Evolutionary conservation across 2,329 filamentous ascomycete genomes (phyloP).

Genomic region (Dactylellina drechsleri): DNA sequence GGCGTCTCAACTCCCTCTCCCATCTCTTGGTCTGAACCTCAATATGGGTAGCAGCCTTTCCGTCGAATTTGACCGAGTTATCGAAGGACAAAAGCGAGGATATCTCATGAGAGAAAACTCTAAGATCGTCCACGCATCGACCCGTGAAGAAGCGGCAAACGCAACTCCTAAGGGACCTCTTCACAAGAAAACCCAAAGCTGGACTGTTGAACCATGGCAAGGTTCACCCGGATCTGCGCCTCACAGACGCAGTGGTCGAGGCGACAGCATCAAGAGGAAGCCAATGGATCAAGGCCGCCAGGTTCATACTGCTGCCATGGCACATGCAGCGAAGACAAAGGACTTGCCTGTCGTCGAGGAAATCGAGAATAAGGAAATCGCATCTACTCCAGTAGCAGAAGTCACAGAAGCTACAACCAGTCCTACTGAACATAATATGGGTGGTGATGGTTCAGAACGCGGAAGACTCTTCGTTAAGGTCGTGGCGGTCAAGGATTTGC

Average conservation of each 20-base stretch:
- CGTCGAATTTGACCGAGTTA: conserved; percentile 46
- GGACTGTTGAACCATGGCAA: conserved; percentile 98
- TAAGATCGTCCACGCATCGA: conserved; percentile 92
- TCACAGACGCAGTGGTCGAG: conserved; percentile 70
- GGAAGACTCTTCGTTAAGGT: conserved; percentile 97
- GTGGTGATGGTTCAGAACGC: conserved; percentile 83
- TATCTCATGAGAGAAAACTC: conserved; percentile 99
- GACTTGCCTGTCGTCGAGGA: conserved; percentile 74
- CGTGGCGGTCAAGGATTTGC: conserved; percentile 95
- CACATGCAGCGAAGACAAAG: conserved; percentile 27
- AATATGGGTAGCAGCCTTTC: conserved; percentile 54
- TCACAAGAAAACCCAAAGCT: conserved; percentile 85
- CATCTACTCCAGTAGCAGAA: background rate
- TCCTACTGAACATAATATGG: conserved; percentile 59
- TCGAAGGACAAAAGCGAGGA: conserved; percentile 76
- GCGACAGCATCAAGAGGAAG: conserved; percentile 69
- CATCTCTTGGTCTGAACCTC: conserved; percentile 45
- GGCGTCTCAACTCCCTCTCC: conserved; percentile 38
- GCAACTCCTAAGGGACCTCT: conserved; percentile 72
- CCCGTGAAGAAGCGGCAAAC: conserved; percentile 73
- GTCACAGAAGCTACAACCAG: background rate
- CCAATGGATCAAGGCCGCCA: conserved; percentile 35
- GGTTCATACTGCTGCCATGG: conserved; percentile 39
- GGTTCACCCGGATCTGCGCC: conserved; percentile 61
- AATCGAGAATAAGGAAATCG: conserved; percentile 69